phyloP scores from a whole-genome alignment of 257 asterid genomes.

The Paulownia fortunei region DNA sequence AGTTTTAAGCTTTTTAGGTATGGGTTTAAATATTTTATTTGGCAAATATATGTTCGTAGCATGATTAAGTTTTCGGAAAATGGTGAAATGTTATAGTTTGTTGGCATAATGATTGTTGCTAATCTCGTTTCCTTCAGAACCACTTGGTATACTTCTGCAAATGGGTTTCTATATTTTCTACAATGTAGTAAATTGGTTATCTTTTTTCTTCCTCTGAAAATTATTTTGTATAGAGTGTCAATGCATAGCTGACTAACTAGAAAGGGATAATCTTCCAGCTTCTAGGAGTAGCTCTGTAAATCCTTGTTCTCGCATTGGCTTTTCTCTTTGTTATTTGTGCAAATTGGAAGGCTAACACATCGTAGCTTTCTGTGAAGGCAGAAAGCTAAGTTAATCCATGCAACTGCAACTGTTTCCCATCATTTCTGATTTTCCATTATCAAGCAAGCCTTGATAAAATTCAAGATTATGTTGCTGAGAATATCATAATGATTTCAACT shows the following conservation, averaged over 20 bases:
- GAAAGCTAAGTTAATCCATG: not conserved
- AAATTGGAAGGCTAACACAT: slow-evolving; percentile 3
- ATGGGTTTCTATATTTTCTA: not conserved
- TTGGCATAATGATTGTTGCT: not conserved
- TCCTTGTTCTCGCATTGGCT: not conserved
- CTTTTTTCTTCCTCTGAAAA: not conserved
- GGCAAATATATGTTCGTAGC: not conserved
- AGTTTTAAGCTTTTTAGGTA: not conserved
- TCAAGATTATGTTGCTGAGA: slow-evolving; percentile 8
- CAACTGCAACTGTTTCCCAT: not conserved
- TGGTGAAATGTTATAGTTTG: not conserved
- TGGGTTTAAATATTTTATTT: not conserved
- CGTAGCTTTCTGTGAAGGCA: not conserved
- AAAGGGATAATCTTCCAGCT: not conserved
- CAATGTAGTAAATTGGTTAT: not conserved
- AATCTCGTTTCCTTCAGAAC: not conserved
- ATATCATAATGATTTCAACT: not conserved
- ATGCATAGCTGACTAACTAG: not conserved
- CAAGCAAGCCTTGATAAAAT: not conserved
- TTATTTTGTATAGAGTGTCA: not conserved
- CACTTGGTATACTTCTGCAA: not conserved
- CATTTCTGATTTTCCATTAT: slow-evolving; percentile 8
- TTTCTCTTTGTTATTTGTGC: not conserved
- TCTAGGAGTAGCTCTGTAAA: not conserved
- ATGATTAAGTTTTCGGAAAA: slow-evolving; percentile 9